A percentile compares a stretch with the other conserved stretches of the same genome.
phyloP scores from a whole-genome alignment of 225 moss, liverwort and hornwort species.

The Asterella californica region DNA sequence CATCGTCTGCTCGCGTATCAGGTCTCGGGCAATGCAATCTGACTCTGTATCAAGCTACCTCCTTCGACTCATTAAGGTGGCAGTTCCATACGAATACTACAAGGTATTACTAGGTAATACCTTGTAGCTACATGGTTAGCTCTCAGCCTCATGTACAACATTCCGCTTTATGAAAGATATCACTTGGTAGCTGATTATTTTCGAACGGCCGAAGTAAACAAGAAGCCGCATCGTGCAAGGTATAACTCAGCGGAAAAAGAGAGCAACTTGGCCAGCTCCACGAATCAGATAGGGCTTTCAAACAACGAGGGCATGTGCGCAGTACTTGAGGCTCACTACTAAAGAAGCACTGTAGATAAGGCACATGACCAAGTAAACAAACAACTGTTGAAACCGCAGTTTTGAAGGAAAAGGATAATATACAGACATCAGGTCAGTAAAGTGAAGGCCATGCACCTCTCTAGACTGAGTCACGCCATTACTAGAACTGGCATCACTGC shows the following conservation, averaged over 20 bases:
- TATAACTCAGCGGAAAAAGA: background rate
- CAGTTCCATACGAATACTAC: no score
- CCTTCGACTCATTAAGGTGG: background rate
- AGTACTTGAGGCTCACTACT: no score
- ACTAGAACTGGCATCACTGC: constrained; percentile 11
- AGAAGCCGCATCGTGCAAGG: background rate
- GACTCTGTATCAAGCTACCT: background rate
- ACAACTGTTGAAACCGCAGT: background rate
- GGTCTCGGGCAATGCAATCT: background rate
- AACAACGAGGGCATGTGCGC: no score
- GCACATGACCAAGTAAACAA: background rate
- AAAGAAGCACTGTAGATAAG: no score
- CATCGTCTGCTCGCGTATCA: background rate
- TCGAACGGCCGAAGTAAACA: background rate
- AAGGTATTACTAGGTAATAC: no score
- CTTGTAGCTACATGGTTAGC: no score
- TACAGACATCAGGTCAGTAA: no score
- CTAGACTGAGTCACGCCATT: constrained; percentile 16
- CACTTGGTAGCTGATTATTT: background rate
- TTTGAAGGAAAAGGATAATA: background rate
- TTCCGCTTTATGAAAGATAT: background rate
- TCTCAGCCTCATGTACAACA: background rate
- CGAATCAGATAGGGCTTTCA: background rate
- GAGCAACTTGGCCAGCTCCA: background rate
- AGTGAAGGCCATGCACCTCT: constrained; percentile 22